Base-by-base conservation (phyloP, 352 stramenopile genomes). In the Saprolegnia diclina region DNA sequence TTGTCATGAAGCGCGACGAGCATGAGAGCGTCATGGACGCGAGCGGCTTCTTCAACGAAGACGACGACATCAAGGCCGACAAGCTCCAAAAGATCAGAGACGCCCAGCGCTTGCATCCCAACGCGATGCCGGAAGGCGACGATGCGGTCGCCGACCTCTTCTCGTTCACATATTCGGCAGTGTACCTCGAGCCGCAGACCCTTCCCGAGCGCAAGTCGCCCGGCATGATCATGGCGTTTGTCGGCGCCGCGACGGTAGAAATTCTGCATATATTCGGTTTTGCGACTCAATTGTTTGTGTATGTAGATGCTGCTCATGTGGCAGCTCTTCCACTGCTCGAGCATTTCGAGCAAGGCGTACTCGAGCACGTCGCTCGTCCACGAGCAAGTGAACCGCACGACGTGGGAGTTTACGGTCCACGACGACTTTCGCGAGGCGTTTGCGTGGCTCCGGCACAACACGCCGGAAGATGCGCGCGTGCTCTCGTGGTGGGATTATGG, bases 401-500 rank as follows among this genome's bases (percentile, higher is more conserved):
- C 78, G 16, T 73, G 70, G 18, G 50, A 77, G 29, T 78, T 75
- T 24, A 75, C 74, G 14, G 55, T 87, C 9, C 74, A 88, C 35
- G 87, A 95, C 55, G 87, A 95, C 56, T 92, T 89, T 52, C 82
- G 87, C 19, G 87, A 95, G 76, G 87, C 85, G 3, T 95, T 90
- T 72, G 69, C 71, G n/a, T 95, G 87, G 87, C 67, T 95, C 7
- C 85, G 87, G 11, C 69, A 81, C 16, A 95, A 95, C 56, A 87
- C 87, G 2, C 73, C 74, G 0, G 72, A 74, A 19, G 75, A 92
- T 52, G 84, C 85, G 0, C 89, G 83, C 67, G 79, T 95, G 29
- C 71, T 95, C 14, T 81, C 79, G 56, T 95, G 87, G 87, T 95
- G 87, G 87, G 85, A 95, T 71, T 95, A 95, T 53, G 87, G 87